Base-by-base conservation (phyloP, 2,329 filamentous ascomycete genomes). In the Rhinocladiella mackenziei region DNA sequence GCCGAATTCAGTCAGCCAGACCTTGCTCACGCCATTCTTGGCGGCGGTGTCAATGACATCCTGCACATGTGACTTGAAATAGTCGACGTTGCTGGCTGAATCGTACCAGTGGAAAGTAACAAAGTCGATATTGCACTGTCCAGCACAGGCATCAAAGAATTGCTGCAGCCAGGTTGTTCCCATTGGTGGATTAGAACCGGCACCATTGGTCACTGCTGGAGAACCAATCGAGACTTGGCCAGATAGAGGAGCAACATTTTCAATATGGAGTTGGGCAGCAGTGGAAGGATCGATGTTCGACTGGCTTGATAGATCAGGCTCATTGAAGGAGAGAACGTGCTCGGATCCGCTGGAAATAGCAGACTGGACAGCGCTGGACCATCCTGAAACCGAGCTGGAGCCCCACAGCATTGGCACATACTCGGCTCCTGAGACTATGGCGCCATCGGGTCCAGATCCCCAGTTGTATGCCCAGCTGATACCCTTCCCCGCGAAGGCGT, bases 1-100 rank as follows among this genome's bases (percentile, higher is more conserved):
- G 6, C 61, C 65, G 49, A 71, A 72, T 55, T 73, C 70, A 1
- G 70, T 68, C 13, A 72, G 48, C 70, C 70, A 73, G 47, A 72
- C 60, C 34, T 66, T 62, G n/a, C 54, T 32, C 22, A 72, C 60
- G 14, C 51, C 54, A 38, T 68, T 54, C 9, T 59, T 35, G 3
- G 43, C 29, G 1, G 65, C 68, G 6, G 67, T 28, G 6, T 51
- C 38, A 40, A 65, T 60, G 13, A 68, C 65, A 31, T 63, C 43
- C 9, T 55, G 41, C 29, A 71, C 60, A 28, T 69, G 65, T 5
- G 45, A 41, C 56, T 65, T 62, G 59, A 72, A 68, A 18, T 65
- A 59, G 2, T 54, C 58, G 28, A 57, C 36, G 30, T 55, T 42
- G 31, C 57, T 54, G 4, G 58, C 55, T 7, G 53, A 34, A 19